Evolutionary conservation across 2,329 filamentous ascomycete genomes (phyloP).

Genomic region (Colletotrichum neosansevieriae): DNA sequence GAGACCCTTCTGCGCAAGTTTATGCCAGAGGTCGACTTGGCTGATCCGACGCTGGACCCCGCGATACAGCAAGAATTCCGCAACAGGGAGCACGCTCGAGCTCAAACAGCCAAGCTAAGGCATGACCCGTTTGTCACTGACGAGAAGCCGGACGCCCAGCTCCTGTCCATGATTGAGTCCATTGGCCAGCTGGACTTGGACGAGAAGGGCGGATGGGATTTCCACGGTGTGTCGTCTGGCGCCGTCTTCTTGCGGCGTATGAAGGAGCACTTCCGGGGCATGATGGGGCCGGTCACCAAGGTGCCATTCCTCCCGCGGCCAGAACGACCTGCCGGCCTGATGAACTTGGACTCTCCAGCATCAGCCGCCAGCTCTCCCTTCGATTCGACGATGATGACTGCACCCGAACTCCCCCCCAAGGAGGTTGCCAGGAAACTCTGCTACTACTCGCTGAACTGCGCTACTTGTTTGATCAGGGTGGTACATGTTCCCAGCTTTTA

Average conservation of each 20-base stretch:
- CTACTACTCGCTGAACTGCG: slow-evolving; percentile 67
- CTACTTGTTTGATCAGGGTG: slow-evolving; percentile 73
- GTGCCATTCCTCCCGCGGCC: slow-evolving; percentile 68
- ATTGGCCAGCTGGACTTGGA: slow-evolving; percentile 92
- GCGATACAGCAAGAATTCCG: slow-evolving; percentile 77
- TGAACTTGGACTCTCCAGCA: slow-evolving; percentile 77
- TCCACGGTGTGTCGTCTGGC: slow-evolving; percentile 92
- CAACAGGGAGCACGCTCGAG: slow-evolving; percentile 65
- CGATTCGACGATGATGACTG: slow-evolving; percentile 64
- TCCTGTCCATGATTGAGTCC: slow-evolving; percentile 95
- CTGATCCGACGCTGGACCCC: slow-evolving; percentile 85
- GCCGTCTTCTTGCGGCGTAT: slow-evolving; percentile 89
- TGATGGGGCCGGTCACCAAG: slow-evolving; percentile 75
- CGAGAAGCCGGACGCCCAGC: slow-evolving; percentile 74
- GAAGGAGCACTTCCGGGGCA: slow-evolving; percentile 85
- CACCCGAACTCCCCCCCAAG: slow-evolving; percentile 77
- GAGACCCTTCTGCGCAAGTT: slow-evolving; percentile 83
- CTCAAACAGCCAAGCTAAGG: slow-evolving; percentile 57
- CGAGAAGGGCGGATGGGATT: slow-evolving; percentile 93
- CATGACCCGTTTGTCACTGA: slow-evolving; percentile 48
- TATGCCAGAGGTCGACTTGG: slow-evolving; percentile 85
- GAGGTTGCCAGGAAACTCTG: slow-evolving; percentile 66
- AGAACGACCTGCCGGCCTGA: slow-evolving; percentile 61
- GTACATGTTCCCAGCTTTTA: slow-evolving; percentile 88
- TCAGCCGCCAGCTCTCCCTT: slow-evolving; percentile 71